phyloP scores from a whole-genome alignment of 202 grass and related monocot species.

The Miscanthus sacchariflorus region DNA sequence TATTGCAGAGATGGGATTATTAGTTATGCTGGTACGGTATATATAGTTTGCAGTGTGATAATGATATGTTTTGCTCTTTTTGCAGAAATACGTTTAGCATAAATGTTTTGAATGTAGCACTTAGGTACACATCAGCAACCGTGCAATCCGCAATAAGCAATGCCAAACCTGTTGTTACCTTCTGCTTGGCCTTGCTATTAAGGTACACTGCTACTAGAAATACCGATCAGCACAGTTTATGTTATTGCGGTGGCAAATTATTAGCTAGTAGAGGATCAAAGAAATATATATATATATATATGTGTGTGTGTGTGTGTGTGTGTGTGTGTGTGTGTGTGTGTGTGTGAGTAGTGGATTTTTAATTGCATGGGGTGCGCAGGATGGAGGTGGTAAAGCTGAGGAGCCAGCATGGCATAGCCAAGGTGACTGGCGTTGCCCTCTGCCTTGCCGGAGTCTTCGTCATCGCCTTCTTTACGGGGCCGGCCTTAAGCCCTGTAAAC shows the following conservation, averaged over 20 bases:
- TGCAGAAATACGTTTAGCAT: neutral
- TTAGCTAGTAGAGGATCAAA: neutral
- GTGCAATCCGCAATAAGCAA: conserved; percentile 1
- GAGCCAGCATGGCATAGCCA: conserved; percentile 51
- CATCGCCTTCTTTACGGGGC: conserved; percentile 67
- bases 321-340: too few relatives aligned
- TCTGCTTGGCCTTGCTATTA: neutral
- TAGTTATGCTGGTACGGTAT: neutral
- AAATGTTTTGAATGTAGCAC: neutral
- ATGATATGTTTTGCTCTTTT: neutral
- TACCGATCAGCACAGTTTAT: neutral
- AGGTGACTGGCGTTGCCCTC: conserved; percentile 52
- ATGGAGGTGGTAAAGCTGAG: conserved; percentile 67
- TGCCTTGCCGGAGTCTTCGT: conserved; percentile 60
- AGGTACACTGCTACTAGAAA: neutral
- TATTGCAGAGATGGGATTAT: neutral
- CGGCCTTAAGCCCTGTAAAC: conserved; percentile 55
- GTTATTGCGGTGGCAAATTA: neutral
- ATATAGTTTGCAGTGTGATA: neutral
- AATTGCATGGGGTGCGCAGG: neutral
- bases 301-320: too few relatives aligned
- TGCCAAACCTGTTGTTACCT: neutral
- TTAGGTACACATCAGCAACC: neutral
- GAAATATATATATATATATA: neutral
- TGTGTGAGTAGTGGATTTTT: too few relatives aligned